Base-by-base conservation (phyloP, 805 yeast species). In the Yarrowia sp. region DNA sequence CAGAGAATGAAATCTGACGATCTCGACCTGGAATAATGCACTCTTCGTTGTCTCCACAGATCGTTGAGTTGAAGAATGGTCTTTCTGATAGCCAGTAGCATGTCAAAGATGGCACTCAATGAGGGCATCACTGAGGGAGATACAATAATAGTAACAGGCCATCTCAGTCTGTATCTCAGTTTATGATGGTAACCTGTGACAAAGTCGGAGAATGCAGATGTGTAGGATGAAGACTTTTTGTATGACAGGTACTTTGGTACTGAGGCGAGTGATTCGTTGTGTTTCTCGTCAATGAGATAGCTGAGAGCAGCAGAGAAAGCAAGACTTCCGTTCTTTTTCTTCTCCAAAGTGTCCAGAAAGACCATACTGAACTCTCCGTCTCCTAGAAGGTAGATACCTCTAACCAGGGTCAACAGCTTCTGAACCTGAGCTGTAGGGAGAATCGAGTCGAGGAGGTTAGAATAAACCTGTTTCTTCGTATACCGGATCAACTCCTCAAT, bases 61-160 rank as follows among this genome's bases (percentile, higher is more conserved):
- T 68, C 44, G 20, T 50, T 30, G 15, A 71, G 47, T 17, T 56
- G 40, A 17, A 19, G 42, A 39, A 50, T 36, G 20, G 50, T 33
- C 15, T 61, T 24, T 2, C 68, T 39, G 20, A 58, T 30, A 9
- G 66, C 42, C 19, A 70, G 30, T 15, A 69, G 42, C 64, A 64
- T 17, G 49, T 44, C 52, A 70, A 58, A 64, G 56, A 71, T 61
- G 3, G 20, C 70, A 38, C 56, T 70, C 67, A 30, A 60, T 12
- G 24, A 55, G 36, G 14, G 68, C 58, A 46, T 72, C 60, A 43
- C 67, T 9, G 33, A 46, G 43, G 55, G 53, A 2, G 70, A 56
- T 8, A 69, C 58, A 34, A 73, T 53, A n/a, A 72, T 69, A 15
- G 66, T 63, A n/a, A 65, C 68, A 7, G 74, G 75, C 74, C 74